Evolutionary conservation across 23 red algal species (phyloP).

Genomic region (Cyanidium caldarium): DNA sequence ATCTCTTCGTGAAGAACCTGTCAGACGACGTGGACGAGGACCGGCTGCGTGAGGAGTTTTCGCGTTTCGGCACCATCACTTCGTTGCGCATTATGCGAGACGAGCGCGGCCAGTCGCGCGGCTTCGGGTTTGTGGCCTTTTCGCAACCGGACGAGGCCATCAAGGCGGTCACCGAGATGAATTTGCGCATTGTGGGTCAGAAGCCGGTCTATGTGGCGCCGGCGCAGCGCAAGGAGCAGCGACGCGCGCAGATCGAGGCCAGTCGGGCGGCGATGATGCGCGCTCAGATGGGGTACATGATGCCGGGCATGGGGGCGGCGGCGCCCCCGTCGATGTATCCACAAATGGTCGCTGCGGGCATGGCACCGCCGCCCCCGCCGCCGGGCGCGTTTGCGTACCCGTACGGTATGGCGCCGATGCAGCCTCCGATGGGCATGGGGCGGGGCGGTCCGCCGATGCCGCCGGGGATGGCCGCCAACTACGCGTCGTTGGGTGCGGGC

Average conservation of each 20-base stretch:
- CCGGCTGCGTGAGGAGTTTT: slow-evolving; percentile 68
- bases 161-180: slow-evolving; percentile 94
- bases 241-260: slow-evolving; percentile 83
- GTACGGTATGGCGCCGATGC: slow-evolving; percentile 39
- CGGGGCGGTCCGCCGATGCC: neutral
- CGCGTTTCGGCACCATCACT: slow-evolving; percentile 74
- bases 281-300: neutral
- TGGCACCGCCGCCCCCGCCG: neutral
- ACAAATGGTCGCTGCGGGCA: neutral
- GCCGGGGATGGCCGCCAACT: too few species aligned
- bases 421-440: neutral
- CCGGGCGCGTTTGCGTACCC: neutral
- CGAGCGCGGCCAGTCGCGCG: slow-evolving; percentile 52
- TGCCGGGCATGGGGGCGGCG: slow-evolving; percentile 6
- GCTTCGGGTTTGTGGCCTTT: slow-evolving; percentile 98
- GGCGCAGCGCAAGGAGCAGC: slow-evolving; percentile 78
- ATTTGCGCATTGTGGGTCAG: slow-evolving; percentile 68
- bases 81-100: slow-evolving; percentile 90
- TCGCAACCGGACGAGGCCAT: slow-evolving; percentile 87
- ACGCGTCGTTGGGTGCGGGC: too few species aligned
- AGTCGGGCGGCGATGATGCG: slow-evolving; percentile 6
- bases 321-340: slow-evolving; percentile 48
- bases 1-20: slow-evolving; percentile 94
- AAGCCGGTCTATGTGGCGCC: slow-evolving; percentile 96
- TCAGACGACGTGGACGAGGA: slow-evolving; percentile 95